Evolutionary conservation across 1,139 yeast species (phyloP), one percentile per base, ranked within the genome.

Genomic region (Spencermartinsiella ligniputridi): DNA sequence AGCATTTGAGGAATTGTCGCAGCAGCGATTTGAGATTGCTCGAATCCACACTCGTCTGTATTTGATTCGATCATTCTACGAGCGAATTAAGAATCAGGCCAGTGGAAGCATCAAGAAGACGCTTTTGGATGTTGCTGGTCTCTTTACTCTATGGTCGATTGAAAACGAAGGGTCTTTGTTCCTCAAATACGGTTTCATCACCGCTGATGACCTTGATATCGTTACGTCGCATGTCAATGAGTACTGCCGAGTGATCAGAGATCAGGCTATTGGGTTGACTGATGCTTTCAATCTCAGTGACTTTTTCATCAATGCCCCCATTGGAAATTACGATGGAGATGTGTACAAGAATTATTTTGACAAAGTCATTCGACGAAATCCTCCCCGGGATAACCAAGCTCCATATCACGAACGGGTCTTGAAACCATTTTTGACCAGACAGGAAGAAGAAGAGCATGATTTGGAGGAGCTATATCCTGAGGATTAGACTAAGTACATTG

Each of bases 261-360:
- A 81, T 39, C 82, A 84, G 58, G 84, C 83, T 46, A 79, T 88
- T 62, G 86, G 87, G 16, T 73, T 86, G 56, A 85, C 95, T n/a
- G 97, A 90, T 67, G 77, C 96, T 3, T 90, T 90, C 76, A 82
- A 83, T 69, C 75, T 84, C 60, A 79, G 90, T 30, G 97, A 90
- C 67, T 85, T 78, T 70, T 77, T 84, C 68, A 76, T 90, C 63
- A 87, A 89, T 68, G 79, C 97, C 1, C 83, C 96, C 27, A 76
- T 90, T 52, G 97, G 97, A 51, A 75, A 73, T 57, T 84, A 77
- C 66, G 81, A 87, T 59, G 97, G 97, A 54, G 84, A 89, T 63
- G 81, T 87, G 46, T 90, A 89, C 71, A 82, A 81, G 64, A 80
- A 86, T 66, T 89, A 89, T 57, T 68, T 68, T 51, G 60, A 58